Conservation (phyloP, 495 filamentous ascomycete species). For the Neurospora terricola region DNA sequence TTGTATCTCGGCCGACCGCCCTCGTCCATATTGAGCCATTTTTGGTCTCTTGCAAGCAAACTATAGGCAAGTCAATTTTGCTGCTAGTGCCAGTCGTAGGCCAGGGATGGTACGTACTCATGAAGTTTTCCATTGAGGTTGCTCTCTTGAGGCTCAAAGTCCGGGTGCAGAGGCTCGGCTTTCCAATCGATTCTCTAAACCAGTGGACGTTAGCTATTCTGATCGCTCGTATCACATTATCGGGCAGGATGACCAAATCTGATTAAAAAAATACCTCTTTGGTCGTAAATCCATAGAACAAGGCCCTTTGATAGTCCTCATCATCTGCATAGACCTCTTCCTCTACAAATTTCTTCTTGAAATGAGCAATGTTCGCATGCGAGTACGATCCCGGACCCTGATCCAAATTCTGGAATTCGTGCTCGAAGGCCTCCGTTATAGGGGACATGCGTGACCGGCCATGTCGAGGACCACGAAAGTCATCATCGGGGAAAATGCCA, state of each 20-base stretch:
- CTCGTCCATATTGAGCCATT: constrained; percentile 3
- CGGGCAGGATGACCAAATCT: neutral
- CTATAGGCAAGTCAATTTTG: neutral
- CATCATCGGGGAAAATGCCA: constrained; percentile 21
- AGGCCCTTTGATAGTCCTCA: constrained; percentile 21
- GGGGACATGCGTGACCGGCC: constrained; percentile 29
- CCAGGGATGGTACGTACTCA: constrained; percentile 9
- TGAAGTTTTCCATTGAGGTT: constrained; percentile 15
- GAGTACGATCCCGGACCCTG: neutral
- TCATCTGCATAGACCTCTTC: constrained; percentile 9
- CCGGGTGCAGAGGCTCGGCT: constrained; percentile 9
- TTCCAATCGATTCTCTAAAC: constrained; percentile 4
- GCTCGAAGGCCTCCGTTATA: constrained; percentile 1
- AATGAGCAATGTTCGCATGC: neutral
- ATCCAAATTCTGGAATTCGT: neutral
- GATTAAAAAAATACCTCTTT: constrained; percentile 16
- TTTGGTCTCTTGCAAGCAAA: neutral
- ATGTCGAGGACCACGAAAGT: neutral
- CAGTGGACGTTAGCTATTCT: neutral
- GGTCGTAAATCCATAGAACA: constrained; percentile 19
- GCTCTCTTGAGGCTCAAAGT: neutral
- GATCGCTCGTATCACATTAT: neutral
- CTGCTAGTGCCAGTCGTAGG: neutral
- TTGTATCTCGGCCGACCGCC: constrained; percentile 15
- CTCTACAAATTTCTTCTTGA: constrained; percentile 8